These are phyloP conservation scores for Orychophragmus violaceus DNA, from an alignment of 345 rosid genomes.

Conservation along the genomic window DNA sequence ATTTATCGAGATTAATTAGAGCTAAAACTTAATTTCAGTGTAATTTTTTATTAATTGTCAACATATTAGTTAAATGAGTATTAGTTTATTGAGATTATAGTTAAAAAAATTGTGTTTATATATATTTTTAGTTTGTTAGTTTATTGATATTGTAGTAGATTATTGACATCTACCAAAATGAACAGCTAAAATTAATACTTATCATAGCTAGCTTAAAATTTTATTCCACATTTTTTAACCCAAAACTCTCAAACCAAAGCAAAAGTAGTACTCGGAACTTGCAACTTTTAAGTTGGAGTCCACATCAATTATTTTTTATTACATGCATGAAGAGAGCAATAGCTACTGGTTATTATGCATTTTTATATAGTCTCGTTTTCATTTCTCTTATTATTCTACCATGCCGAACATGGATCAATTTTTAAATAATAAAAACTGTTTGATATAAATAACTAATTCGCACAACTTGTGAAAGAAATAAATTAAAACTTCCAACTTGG, in stretches of 20 bases:
- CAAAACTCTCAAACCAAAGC: neutral
- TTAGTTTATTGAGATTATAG: too few species aligned
- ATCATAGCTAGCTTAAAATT: too few species aligned
- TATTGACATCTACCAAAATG: neutral
- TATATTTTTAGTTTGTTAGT: too few species aligned
- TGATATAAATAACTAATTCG: neutral
- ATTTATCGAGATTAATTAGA: too few species aligned
- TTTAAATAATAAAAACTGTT: neutral
- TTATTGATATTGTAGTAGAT: too few species aligned
- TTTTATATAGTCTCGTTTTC: neutral
- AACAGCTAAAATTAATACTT: neutral
- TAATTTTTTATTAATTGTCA: too few species aligned
- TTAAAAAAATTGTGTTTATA: too few species aligned
- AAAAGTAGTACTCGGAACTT: conserved; percentile 2
- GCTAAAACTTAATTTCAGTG: too few species aligned
- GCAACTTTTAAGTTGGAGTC: neutral
- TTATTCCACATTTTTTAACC: neutral
- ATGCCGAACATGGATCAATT: neutral
- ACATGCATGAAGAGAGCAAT: neutral
- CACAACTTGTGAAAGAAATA: conserved; percentile 6
- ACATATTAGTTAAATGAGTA: too few species aligned
- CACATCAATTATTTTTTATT: neutral
- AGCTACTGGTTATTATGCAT: neutral
- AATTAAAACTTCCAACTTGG: neutral
- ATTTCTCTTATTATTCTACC: neutral